Evolutionary conservation across 2,329 filamentous ascomycete genomes (phyloP).

Genomic region (Zelopaecilomyces penicillatus): DNA sequence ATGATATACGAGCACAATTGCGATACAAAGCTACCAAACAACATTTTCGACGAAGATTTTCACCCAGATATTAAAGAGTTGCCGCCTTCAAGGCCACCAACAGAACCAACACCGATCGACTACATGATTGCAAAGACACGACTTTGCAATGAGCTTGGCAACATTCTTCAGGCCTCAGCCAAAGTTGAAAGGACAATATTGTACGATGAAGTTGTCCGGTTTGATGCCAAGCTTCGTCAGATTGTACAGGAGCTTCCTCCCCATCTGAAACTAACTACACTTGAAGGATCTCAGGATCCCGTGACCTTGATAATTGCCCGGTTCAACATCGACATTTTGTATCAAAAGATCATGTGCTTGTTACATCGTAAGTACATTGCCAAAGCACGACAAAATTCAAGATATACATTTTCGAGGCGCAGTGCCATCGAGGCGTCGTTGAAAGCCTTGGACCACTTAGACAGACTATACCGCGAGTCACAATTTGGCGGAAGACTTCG

Average conservation of each 20-base stretch:
- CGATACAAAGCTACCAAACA: constrained; percentile 66
- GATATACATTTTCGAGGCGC: constrained; percentile 76
- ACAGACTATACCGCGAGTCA: constrained; percentile 66
- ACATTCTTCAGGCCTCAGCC: constrained; percentile 59
- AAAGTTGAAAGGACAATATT: constrained; percentile 45
- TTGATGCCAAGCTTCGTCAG: constrained; percentile 54
- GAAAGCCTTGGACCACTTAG: constrained; percentile 70
- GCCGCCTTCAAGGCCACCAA: constrained; percentile 57
- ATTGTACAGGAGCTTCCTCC: constrained; percentile 63
- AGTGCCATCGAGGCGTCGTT: constrained; percentile 82
- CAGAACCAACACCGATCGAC: constrained; percentile 66
- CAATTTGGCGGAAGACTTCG: constrained; percentile 63
- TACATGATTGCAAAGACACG: constrained; percentile 71
- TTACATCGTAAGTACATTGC: constrained; percentile 81
- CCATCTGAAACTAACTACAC: constrained; percentile 65
- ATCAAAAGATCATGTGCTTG: constrained; percentile 80
- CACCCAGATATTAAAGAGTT: constrained; percentile 58
- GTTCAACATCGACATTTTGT: constrained; percentile 75
- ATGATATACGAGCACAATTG: constrained; percentile 70
- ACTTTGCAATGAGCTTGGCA: constrained; percentile 60
- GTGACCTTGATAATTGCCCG: constrained; percentile 79
- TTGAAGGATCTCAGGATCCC: constrained; percentile 71
- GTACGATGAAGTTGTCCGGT: constrained; percentile 57
- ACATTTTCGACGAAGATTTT: constrained; percentile 76
- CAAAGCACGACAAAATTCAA: constrained; percentile 66